Conservation (phyloP, 495 filamentous ascomycete genomes). For the Jackrogersella multiformis region DNA sequence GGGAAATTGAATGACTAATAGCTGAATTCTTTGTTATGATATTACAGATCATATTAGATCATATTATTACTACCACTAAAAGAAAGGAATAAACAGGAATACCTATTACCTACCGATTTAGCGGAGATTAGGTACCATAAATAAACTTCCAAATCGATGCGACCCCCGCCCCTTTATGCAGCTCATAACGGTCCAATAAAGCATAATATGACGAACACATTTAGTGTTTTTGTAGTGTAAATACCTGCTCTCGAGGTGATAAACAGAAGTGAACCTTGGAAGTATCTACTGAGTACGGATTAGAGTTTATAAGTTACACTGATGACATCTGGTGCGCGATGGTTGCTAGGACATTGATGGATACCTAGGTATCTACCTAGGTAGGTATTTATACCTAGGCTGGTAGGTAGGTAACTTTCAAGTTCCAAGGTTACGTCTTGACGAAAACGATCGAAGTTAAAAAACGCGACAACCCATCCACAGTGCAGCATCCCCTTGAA, state of each 20-base stretch:
- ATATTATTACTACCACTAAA: conserved; percentile 1
- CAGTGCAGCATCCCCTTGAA: neutral
- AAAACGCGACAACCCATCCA: conserved; percentile 2
- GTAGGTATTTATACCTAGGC: no score
- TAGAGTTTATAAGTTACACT: neutral
- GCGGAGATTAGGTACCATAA: conserved; percentile 15
- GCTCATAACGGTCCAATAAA: neutral
- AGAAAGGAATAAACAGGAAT: neutral
- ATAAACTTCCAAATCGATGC: conserved; percentile 4
- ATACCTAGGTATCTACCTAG: no score
- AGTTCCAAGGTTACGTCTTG: neutral
- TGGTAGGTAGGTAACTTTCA: no score
- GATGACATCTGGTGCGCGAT: conserved; percentile 14
- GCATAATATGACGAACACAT: neutral
- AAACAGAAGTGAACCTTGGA: no score
- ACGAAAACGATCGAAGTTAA: conserved; percentile 4
- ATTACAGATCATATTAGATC: conserved; percentile 2
- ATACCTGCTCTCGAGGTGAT: no score
- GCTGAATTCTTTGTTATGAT: conserved; percentile 8
- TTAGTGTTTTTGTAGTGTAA: neutral
- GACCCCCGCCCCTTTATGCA: conserved; percentile 15
- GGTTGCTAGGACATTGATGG: conserved; percentile 28
- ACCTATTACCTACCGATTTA: neutral
- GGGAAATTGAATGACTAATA: neutral
- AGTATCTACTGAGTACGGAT: no score